Base-by-base conservation (phyloP, 768 basidiomycete species). In the Amanita molliuscula region DNA sequence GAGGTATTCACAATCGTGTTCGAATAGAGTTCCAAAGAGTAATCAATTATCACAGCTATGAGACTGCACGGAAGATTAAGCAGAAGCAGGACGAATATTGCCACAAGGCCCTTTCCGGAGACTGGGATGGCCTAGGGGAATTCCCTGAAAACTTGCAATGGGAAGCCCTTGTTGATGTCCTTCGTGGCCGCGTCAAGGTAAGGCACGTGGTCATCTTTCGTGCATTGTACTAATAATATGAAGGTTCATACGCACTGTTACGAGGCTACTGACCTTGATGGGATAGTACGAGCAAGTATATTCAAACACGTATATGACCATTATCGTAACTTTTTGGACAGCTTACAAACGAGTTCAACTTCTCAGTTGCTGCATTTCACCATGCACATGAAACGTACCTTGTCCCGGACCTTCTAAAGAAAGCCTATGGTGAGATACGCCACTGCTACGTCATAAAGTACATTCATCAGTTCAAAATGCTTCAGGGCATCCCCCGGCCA, bases 311-410 rank as follows among this genome's bases (percentile, higher is more conserved):
- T n/a, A 36, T 13, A 20, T 18, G 3, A 31, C 3, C 13, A 23
- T n/a, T 43, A 5, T 23, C 18, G 25, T 29, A 47, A 25, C 23
- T 47, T n/a, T 29, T 38, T 41, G 16, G 16, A 26, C 13, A 71
- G 65, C 65, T 82, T 28, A 73, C 77, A 6, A 77, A 83, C 59
- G 81, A 84, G 60, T 84, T 83, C 54, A 75, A 82, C 56, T 86
- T 87, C 62, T 72, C 78, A 2, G 76, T 89, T 47, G 81, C 84
- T 4, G 81, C 82, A 1, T 81, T 88, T 62, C 88, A 89, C 52
- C 80, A 83, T 49, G 88, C 88, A 0, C 82, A 84, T 53, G 86
- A 90, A 58, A 79, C 87, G 0, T 92, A 84, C 60, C 75, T 92
- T n/a, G 84, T 92, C n/a, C 86, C 89, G 0, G 82, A 82, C 42